Evolutionary conservation across 495 filamentous ascomycete species (phyloP).

Genomic region (Aspergillus indologenus): DNA sequence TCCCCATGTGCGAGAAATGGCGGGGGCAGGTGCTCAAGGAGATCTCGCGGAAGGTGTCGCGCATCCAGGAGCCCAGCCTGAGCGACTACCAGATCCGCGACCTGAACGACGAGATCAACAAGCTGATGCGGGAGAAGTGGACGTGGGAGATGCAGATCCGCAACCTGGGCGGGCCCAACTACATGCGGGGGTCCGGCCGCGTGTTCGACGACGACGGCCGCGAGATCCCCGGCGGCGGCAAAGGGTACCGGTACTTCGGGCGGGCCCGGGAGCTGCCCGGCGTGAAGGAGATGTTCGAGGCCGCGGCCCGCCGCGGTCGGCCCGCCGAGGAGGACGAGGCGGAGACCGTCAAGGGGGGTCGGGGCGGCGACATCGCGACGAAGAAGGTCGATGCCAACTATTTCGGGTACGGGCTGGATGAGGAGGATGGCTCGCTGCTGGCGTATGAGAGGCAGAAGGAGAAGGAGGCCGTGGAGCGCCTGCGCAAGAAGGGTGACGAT

Average conservation of each 20-base stretch:
- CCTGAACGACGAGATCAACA: conserved; percentile 99
- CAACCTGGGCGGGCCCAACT: conserved; percentile 92
- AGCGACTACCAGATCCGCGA: conserved; percentile 97
- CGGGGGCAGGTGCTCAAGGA: conserved; percentile 96
- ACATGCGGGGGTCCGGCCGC: conserved; percentile 83
- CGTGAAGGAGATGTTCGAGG: conserved; percentile 95
- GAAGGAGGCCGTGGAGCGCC: conserved; percentile 67
- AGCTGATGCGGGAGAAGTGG: conserved; percentile 96
- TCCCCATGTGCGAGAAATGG: conserved; percentile 95
- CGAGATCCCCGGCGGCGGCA: conserved; percentile 86
- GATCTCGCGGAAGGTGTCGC: conserved; percentile 90
- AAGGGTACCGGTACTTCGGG: conserved; percentile 91
- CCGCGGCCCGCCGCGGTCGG: conserved; percentile 49
- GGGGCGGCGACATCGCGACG: conserved; percentile 64
- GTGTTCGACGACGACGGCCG: conserved; percentile 89
- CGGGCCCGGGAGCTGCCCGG: conserved; percentile 87
- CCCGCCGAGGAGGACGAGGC: conserved; percentile 62
- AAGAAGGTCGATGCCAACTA: conserved; percentile 89
- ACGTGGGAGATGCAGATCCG: conserved; percentile 98
- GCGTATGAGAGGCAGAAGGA: conserved; percentile 83
- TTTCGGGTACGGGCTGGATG: conserved; percentile 91
- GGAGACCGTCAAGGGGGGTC: conserved; percentile 48
- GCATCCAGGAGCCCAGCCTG: conserved; percentile 85
- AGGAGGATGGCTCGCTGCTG: conserved; percentile 84
- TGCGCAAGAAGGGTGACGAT: conserved; percentile 50